Evolutionary conservation across 192 early-diverging fungal genomes (phyloP).

Genomic region (Backusella circina): DNA sequence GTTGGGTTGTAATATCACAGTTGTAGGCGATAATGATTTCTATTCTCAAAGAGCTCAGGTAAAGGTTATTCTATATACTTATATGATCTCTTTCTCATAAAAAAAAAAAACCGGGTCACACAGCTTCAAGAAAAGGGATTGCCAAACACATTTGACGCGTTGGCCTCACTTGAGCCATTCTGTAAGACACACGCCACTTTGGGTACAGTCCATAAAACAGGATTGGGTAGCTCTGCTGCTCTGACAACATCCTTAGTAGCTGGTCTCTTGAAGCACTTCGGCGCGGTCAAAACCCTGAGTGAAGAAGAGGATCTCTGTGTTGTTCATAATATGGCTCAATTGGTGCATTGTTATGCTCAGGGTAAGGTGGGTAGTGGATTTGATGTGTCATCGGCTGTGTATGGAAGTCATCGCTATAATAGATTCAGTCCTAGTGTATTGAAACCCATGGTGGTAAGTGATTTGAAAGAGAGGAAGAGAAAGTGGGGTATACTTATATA

Average conservation of each 20-base stretch:
- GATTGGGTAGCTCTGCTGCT: slow-evolving; percentile 95
- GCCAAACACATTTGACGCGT: background rate
- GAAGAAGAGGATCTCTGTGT: slow-evolving; percentile 39
- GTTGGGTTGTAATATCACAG: slow-evolving; percentile 63
- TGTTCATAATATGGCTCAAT: slow-evolving; percentile 88
- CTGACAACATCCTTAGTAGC: slow-evolving; percentile 90
- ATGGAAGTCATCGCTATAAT: slow-evolving; percentile 83
- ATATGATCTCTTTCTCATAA: background rate
- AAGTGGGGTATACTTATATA: background rate
- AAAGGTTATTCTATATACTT: background rate
- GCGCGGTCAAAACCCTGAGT: slow-evolving; percentile 32
- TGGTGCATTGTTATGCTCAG: slow-evolving; percentile 94
- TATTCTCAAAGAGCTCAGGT: slow-evolving; percentile 94
- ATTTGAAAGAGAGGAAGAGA: background rate
- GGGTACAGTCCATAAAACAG: slow-evolving; percentile 86
- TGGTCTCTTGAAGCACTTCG: slow-evolving; percentile 74
- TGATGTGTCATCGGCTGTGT: slow-evolving; percentile 91
- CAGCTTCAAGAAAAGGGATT: slow-evolving; percentile 8
- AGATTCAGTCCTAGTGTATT: slow-evolving; percentile 77
- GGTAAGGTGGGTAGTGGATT: slow-evolving; percentile 98
- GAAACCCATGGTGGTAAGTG: slow-evolving; percentile 47
- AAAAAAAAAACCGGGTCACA: too few relatives aligned
- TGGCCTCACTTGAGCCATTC: slow-evolving; percentile 42
- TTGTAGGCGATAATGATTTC: slow-evolving; percentile 96
- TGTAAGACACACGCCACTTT: slow-evolving; percentile 60